Percentiles rank a stretch among this genome's conserved stretches.
phyloP scores from a whole-genome alignment of 164 flowering plant species.

The Taxillus chinensis region DNA sequence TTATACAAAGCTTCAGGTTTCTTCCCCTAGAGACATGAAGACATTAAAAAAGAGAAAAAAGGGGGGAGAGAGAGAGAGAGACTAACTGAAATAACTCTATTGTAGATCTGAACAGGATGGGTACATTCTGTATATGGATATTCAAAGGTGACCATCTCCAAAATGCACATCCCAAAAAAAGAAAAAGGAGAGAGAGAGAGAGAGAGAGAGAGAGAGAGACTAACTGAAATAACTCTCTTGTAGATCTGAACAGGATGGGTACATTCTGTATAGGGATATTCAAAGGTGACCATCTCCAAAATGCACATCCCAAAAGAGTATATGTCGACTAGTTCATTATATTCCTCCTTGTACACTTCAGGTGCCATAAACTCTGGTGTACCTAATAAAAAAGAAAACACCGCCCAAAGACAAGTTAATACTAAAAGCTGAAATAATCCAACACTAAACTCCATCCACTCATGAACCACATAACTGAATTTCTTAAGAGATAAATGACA shows the following conservation, averaged over 20 bases:
- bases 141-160: conserved; percentile 11
- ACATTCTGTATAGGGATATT: conserved; percentile 67
- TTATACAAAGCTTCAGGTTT: conserved; percentile 53
- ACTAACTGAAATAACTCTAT: conserved; percentile 30
- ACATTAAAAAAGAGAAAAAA: not conserved
- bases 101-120: conserved; percentile 61
- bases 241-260: conserved; percentile 59
- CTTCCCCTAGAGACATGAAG: conserved; percentile 30
- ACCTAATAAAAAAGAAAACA: conserved; percentile 17
- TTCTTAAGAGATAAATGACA: not conserved
- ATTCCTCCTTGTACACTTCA: conserved; percentile 52
- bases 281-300: conserved; percentile 60
- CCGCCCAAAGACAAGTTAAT: not conserved
- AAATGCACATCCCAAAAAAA: conserved; percentile 66
- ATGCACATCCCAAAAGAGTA: conserved; percentile 73
- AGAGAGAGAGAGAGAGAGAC: conserved; percentile 6
- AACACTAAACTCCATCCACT: not conserved
- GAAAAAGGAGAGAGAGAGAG: not conserved
- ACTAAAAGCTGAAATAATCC: not conserved
- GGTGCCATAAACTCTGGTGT: conserved; percentile 73
- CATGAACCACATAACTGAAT: not conserved
- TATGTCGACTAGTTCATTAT: conserved; percentile 55
- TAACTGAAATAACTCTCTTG: conserved; percentile 59
- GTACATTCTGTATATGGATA: conserved; percentile 65
- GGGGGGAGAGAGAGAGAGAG: not conserved